phyloP scores from a whole-genome alignment of 2,329 filamentous ascomycete species.

The Periconia macrospinosa region DNA sequence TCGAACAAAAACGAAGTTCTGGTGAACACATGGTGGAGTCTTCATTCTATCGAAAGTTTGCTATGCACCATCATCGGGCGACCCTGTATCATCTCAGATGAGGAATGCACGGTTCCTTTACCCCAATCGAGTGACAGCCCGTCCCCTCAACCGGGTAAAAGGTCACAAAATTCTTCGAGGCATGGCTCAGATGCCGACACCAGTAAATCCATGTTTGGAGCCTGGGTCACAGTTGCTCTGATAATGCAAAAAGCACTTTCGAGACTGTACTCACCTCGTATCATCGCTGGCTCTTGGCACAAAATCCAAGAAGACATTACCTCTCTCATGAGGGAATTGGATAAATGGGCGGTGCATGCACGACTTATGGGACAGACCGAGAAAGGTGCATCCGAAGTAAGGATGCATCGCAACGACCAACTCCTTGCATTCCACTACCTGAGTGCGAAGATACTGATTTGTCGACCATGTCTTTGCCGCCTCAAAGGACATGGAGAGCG shows the following conservation, averaged over 20 bases:
- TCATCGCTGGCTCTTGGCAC: constrained; percentile 37
- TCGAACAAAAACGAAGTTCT: constrained; percentile 28
- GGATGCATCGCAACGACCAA: constrained; percentile 14
- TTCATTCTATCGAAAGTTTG: constrained; percentile 38
- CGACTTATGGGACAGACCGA: constrained; percentile 20
- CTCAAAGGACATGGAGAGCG: constrained; percentile 34
- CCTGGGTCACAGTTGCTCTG: constrained; percentile 13
- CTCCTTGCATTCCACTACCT: constrained; percentile 33
- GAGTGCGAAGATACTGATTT: constrained; percentile 40
- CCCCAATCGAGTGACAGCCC: constrained; percentile 16
- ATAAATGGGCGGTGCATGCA: constrained; percentile 25
- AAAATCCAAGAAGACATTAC: constrained; percentile 29
- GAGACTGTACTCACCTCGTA: constrained; percentile 36
- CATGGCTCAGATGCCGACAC: constrained; percentile 4
- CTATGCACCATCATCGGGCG: constrained; percentile 40
- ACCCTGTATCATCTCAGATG: constrained; percentile 31
- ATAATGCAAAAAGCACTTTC: constrained; percentile 19
- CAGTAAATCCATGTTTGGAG: constrained; percentile 4
- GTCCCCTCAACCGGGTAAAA: background rate
- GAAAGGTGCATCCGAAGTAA: background rate
- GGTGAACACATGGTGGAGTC: constrained; percentile 42
- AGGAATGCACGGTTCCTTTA: constrained; percentile 33
- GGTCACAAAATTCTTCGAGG: background rate
- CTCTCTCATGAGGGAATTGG: constrained; percentile 28
- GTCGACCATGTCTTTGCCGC: constrained; percentile 42